These are phyloP conservation scores for Furcasterigmium furcatum DNA, from an alignment of 2,329 filamentous ascomycete genomes.

Conservation along the genomic window DNA sequence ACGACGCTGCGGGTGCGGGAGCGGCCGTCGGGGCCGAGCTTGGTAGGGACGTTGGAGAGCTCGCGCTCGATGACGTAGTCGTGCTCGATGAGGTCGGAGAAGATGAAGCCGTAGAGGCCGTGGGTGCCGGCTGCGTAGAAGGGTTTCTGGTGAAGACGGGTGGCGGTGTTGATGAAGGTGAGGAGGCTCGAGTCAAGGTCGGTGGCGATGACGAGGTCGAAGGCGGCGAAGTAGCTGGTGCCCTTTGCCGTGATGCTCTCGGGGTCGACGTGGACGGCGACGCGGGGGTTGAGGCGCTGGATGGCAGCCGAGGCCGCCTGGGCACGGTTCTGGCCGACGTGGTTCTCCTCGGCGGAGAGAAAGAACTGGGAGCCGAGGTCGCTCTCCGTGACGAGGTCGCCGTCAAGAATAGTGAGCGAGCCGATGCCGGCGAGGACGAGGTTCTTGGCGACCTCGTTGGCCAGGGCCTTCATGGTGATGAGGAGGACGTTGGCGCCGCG, in stretches of 20 bases:
- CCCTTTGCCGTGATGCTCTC: constrained; percentile 64
- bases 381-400: constrained; percentile 68
- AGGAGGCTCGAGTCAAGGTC: constrained; percentile 76
- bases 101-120: constrained; percentile 92
- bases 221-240: constrained; percentile 72
- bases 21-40: constrained; percentile 63
- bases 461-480: constrained; percentile 81
- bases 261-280: constrained; percentile 69
- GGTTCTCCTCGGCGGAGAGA: constrained; percentile 59
- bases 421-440: constrained; percentile 91
- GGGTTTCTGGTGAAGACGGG: constrained; percentile 70
- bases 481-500: constrained; percentile 87
- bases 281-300: constrained; percentile 84
- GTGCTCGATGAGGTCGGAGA: constrained; percentile 87
- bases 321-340: constrained; percentile 81
- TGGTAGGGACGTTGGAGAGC: constrained; percentile 69
- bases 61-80: constrained; percentile 86
- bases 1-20: constrained; percentile 81
- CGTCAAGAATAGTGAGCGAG: constrained; percentile 84
- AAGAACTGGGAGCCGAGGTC: constrained; percentile 86
- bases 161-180: constrained; percentile 79
- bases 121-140: constrained; percentile 89
- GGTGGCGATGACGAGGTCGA: constrained; percentile 85
- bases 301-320: constrained; percentile 75
- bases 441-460: constrained; percentile 91